Base-by-base conservation (phyloP, 306 rosid genomes). In the Styphnolobium japonicum region DNA sequence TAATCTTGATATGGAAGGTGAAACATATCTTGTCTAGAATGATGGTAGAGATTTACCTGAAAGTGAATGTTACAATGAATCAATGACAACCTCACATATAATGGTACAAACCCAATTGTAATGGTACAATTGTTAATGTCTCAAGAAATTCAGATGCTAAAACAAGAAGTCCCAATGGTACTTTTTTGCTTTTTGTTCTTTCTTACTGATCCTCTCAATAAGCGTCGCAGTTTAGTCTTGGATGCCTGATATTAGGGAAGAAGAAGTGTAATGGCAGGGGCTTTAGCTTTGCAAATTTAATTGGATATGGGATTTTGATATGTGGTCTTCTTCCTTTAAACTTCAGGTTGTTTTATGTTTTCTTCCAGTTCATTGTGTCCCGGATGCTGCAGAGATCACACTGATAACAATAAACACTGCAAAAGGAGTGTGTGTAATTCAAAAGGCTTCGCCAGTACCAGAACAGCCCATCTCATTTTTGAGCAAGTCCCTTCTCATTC, bases 21-120 rank as follows among this genome's bases (percentile, higher is more conserved):
- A 27, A 27, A 27, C 31, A 27, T 27, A 27, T 27, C 31, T 27
- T 22, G n/a, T 79, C 42, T 68, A 84, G 62, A 84, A 79, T 60
- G 53, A 31, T 19, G 87, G 81, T 27, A 60, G 78, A 60, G 68
- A 49, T 60, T 40, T 27, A 40, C 21, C 18, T 79, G 42, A n/a
- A n/a, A 29, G 81, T 84, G 39, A 79, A 73, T 60, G 81, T 74
- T 73, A 73, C n/a, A n/a, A n/a, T n/a, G n/a, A n/a, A n/a, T n/a
- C 21, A 16, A 66, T 68, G 8, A 51, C 9, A 18, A 51, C 23
- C 39, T 60, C 70, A 0, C 2, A 5, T 46, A 18, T 4, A 49
- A 65, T 70, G 23, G 31, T 27, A 27, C 31, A 27, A 27, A 27
- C 31, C 3, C 31, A 27, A 27, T 27, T 27, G 31, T 27, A 27